Evolutionary conservation across 148 eudicot genomes (phyloP).

Genomic region (Heliamphora exappendiculata): DNA sequence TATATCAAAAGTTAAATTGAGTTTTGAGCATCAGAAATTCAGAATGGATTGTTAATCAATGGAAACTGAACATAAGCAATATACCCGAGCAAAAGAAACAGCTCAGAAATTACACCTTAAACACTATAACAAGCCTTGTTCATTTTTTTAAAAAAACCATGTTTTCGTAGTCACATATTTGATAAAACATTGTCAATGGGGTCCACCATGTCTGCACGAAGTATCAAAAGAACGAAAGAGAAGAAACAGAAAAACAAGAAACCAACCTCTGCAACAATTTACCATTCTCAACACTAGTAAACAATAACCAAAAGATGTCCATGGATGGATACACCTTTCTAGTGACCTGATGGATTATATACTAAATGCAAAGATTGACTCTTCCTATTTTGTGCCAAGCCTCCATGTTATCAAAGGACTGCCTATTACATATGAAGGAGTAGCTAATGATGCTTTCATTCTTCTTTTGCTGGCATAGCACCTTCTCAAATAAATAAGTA

Average conservation of each 20-base stretch:
- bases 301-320: neutral
- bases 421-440: neutral
- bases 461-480: neutral
- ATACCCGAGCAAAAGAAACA: neutral
- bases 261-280: neutral
- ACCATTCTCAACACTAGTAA: neutral
- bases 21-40: no score
- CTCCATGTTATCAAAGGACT: neutral
- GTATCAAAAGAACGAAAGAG: no score
- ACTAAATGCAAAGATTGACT: neutral
- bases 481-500: neutral
- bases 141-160: neutral
- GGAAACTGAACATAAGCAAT: neutral
- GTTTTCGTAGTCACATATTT: neutral
- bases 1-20: neutral
- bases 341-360: neutral
- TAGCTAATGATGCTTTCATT: neutral
- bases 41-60: neutral
- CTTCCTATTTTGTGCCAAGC: neutral
- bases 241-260: neutral
- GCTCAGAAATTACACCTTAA: neutral
- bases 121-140: neutral
- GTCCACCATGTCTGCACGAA: neutral
- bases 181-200: neutral
- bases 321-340: no score